These are phyloP conservation scores for Letharia lupina DNA, from an alignment of 495 filamentous ascomycete genomes.

Conservation along the genomic window DNA sequence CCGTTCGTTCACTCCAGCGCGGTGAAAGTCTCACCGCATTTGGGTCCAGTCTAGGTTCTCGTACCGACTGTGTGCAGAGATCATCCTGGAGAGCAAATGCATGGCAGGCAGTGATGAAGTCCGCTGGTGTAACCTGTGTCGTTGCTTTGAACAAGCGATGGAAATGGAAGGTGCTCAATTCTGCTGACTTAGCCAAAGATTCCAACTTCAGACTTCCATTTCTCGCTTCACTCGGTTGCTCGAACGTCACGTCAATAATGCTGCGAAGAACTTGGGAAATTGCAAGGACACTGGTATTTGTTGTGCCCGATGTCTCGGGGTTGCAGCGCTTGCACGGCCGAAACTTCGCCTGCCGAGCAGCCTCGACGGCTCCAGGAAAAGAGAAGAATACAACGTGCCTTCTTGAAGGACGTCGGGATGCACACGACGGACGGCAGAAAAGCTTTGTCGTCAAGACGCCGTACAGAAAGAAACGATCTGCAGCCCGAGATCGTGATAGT, in stretches of 20 bases:
- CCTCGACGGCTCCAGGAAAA: slow-evolving; percentile 32
- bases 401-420: slow-evolving; percentile 51
- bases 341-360: slow-evolving; percentile 50
- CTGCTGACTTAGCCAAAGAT: slow-evolving; percentile 44
- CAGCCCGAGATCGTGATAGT: slow-evolving; percentile 41
- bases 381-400: slow-evolving; percentile 54
- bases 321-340: slow-evolving; percentile 58
- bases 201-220: slow-evolving; percentile 37
- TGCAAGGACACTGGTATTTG: slow-evolving; percentile 36
- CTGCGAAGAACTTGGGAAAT: slow-evolving; percentile 31
- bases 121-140: slow-evolving; percentile 52
- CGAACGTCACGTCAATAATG: slow-evolving; percentile 35
- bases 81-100: slow-evolving; percentile 16
- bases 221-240: slow-evolving; percentile 27
- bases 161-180: slow-evolving; percentile 53
- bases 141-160: slow-evolving; percentile 54
- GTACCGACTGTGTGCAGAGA: neutral
- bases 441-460: slow-evolving; percentile 53
- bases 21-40: neutral
- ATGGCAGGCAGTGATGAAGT: slow-evolving; percentile 31
- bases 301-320: slow-evolving; percentile 36
- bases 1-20: slow-evolving; percentile 15
- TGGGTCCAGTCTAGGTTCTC: neutral
- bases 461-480: slow-evolving; percentile 51
- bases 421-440: slow-evolving; percentile 55